Base-by-base conservation (phyloP, 768 basidiomycete genomes). In the Phlebiopsis gigantea region DNA sequence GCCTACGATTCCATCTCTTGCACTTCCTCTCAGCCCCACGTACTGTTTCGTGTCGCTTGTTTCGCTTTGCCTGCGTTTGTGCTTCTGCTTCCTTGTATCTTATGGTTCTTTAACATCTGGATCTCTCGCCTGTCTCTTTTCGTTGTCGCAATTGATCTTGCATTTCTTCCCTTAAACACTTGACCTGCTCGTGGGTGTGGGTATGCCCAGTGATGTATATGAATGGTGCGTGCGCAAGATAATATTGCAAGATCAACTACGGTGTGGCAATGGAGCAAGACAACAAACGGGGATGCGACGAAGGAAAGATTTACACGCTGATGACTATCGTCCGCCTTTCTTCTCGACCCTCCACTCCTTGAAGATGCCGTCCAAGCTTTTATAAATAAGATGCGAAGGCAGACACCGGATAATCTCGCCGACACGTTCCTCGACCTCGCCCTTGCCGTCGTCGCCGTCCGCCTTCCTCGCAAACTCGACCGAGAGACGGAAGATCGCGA, bases 361-460 rank as follows among this genome's bases (percentile, higher is more conserved):
- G 75, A 94, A 98, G 65, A 98, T 90, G 28, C 90, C 90, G 72
- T 99, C 97, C 69, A 98, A 70, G 66, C 90, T 91, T 73, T 91
- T 91, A 74, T 91, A 90, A 59, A 95, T 80, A 62, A 96, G 75
- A 68, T 92, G 88, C 28, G 85, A 84, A 29, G 97, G 96, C 60
- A 99, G 68, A 66, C 84, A 88, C 65, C 92, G 79, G 58, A 99
- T 88, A 62, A 99, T 91, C 72, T 98, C 94, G 17, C 90, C 88
- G 30, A 93, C 77, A 57, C 81, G 79, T 62, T 82, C 82, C 68
- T 93, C 88, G 1, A 86, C 85, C 69, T 91, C 87, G 5, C 58
- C 66, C 69, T 84, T 87, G 14, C 86, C 87, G 69, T 83, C 79
- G 61, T 81, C 84, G 49, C 78, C 87, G 22, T 67, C 70, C 30